phyloP scores from a whole-genome alignment of 148 eudicot genomes.

The Chenopodium suecicum region DNA sequence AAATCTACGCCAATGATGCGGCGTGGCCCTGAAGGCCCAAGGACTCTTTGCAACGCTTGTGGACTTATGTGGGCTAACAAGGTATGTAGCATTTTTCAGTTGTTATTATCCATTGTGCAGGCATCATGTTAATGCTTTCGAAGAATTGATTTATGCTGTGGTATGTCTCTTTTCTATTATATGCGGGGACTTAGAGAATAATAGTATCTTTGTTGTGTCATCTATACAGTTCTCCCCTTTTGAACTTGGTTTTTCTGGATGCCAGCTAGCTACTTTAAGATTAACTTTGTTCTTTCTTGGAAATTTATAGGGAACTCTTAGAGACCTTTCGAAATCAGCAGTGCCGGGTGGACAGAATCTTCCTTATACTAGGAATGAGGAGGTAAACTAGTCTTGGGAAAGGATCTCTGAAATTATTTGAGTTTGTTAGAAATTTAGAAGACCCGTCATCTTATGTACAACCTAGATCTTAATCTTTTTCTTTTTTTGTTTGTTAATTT shows the following conservation, averaged over 20 bases:
- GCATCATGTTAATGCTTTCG: background rate
- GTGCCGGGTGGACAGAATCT: constrained; percentile 36
- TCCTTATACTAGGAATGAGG: constrained; percentile 39
- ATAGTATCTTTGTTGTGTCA: background rate
- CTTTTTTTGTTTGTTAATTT: background rate
- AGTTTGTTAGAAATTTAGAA: background rate
- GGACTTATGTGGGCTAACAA: constrained; percentile 93
- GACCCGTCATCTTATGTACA: background rate
- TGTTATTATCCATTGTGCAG: background rate
- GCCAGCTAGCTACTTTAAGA: background rate
- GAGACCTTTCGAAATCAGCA: constrained; percentile 63
- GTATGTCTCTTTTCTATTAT: background rate
- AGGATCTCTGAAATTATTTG: background rate
- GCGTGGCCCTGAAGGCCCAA: constrained; percentile 82
- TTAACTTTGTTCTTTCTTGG: background rate
- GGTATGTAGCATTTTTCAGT: constrained; percentile 33
- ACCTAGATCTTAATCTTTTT: background rate
- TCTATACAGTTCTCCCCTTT: background rate
- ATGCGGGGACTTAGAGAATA: background rate
- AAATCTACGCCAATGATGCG: constrained; percentile 85
- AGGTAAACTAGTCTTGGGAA: constrained; percentile 29
- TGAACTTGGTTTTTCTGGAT: background rate
- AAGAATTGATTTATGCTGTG: too few species aligned
- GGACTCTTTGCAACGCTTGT: constrained; percentile 87
- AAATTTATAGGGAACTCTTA: constrained; percentile 55